A percentile compares a stretch with the other conserved stretches of the same genome.
Evolutionary conservation across 2,329 filamentous ascomycete genomes (phyloP).

Genomic region (Gremmenia infestans): DNA sequence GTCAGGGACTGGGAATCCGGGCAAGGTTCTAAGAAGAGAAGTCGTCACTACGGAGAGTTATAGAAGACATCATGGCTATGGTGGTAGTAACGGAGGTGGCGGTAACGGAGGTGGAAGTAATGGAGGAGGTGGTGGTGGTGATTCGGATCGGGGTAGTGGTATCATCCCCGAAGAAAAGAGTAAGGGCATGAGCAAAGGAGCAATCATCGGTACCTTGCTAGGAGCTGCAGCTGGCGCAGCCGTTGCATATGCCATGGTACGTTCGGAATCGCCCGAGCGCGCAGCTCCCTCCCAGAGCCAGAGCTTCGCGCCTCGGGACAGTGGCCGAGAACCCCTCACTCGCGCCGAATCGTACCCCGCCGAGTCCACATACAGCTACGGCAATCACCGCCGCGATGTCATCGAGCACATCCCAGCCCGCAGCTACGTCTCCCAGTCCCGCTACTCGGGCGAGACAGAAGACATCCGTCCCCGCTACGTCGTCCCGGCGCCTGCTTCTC

Average conservation of each 20-base stretch:
- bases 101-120: slow-evolving; percentile 50
- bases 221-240: slow-evolving; percentile 75
- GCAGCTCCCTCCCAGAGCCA: not conserved
- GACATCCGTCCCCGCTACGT: slow-evolving; percentile 13
- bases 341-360: not conserved
- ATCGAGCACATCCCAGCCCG: slow-evolving; percentile 15
- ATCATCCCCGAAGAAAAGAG: no score
- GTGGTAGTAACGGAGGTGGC: slow-evolving; percentile 36
- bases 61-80: not conserved
- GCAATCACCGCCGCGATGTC: not conserved
- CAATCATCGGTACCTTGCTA: slow-evolving; percentile 69
- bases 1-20: not conserved
- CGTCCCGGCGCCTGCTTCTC: not conserved
- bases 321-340: not conserved
- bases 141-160: no score
- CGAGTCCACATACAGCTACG: not conserved
- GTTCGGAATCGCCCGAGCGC: slow-evolving; percentile 41
- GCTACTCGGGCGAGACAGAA: slow-evolving; percentile 1
- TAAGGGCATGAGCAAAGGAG: slow-evolving; percentile 20
- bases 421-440: slow-evolving; percentile 1
- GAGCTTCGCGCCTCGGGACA: not conserved
- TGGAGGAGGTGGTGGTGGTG: no score
- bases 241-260: slow-evolving; percentile 69
- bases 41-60: slow-evolving; percentile 7
- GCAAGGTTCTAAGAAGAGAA: not conserved